These are phyloP conservation scores for Carex cristatella DNA, from an alignment of 176 grass and related monocot species.

Conservation along the genomic window DNA sequence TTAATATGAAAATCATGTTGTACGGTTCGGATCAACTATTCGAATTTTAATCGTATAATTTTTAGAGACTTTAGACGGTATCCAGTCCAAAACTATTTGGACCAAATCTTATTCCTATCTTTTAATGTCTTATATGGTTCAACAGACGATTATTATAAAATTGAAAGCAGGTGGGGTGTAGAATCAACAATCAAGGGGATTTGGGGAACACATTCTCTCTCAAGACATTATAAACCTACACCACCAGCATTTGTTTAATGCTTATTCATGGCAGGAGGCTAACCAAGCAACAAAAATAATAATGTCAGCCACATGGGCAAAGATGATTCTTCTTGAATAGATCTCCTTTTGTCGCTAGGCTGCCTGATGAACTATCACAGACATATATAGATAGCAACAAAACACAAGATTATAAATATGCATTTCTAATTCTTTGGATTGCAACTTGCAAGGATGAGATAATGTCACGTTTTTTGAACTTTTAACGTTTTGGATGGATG, in stretches of 20 bases:
- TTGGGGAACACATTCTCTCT: background rate
- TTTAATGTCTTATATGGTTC: background rate
- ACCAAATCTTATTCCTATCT: too few relatives aligned
- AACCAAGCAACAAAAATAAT: slow-evolving; percentile 1
- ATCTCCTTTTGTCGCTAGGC: background rate
- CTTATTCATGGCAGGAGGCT: background rate
- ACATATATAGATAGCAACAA: background rate
- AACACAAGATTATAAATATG: background rate
- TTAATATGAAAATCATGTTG: too few relatives aligned
- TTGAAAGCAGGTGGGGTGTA: background rate
- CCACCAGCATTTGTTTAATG: slow-evolving; percentile 1
- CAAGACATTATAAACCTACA: background rate
- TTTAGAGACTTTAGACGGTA: too few relatives aligned
- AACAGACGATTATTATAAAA: background rate
- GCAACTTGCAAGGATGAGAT: background rate
- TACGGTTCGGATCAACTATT: too few relatives aligned
- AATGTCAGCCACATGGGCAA: background rate
- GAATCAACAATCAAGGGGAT: background rate
- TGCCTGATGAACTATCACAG: background rate
- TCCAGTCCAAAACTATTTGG: too few relatives aligned
- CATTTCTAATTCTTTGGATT: background rate
- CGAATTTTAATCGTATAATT: too few relatives aligned
- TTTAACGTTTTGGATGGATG: too few relatives aligned
- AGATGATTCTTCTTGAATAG: background rate
- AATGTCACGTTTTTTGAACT: too few relatives aligned